Percentiles rank a stretch among this genome's conserved stretches.
Evolutionary conservation across 2,329 filamentous ascomycete species (phyloP).

Genomic region (Paecilomyces niveus): DNA sequence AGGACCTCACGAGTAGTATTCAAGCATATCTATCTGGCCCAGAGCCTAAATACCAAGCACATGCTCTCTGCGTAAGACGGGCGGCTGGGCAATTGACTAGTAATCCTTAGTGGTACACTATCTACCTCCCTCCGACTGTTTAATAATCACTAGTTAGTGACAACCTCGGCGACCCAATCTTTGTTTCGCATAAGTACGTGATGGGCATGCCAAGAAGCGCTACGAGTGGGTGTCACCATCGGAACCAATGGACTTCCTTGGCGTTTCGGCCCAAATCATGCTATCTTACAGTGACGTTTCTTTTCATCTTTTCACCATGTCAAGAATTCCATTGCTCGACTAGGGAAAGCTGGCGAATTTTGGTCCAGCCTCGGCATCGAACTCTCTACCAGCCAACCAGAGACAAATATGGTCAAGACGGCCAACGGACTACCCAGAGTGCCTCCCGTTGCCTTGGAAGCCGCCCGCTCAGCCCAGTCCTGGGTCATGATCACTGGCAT

Average conservation of each 20-base stretch:
- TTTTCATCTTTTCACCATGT: not conserved
- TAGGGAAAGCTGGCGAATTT: not conserved
- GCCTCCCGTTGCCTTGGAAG: not conserved
- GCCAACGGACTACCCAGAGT: not conserved
- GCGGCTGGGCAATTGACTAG: too few relatives aligned
- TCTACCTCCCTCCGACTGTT: too few relatives aligned
- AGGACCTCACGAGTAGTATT: too few relatives aligned
- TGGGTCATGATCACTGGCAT: not conserved
- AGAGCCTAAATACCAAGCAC: too few relatives aligned
- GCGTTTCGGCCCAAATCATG: not conserved
- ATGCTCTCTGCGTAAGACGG: too few relatives aligned
- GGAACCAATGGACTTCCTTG: not conserved
- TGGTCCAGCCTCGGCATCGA: not conserved
- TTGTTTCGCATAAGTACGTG: too few relatives aligned
- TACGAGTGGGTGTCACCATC: too few relatives aligned
- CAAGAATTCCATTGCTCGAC: not conserved
- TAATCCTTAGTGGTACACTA: too few relatives aligned
- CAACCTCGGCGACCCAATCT: too few relatives aligned
- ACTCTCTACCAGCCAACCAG: not conserved
- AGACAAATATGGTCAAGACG: too few relatives aligned
- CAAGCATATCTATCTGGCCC: too few relatives aligned
- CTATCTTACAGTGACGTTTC: not conserved
- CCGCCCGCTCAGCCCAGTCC: not conserved
- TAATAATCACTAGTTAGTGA: too few relatives aligned
- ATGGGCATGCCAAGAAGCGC: not conserved